Percentiles rank a stretch among this genome's conserved stretches.
Conservation (phyloP, 139 green algal species). For the Dunaliella primolecta region DNA sequence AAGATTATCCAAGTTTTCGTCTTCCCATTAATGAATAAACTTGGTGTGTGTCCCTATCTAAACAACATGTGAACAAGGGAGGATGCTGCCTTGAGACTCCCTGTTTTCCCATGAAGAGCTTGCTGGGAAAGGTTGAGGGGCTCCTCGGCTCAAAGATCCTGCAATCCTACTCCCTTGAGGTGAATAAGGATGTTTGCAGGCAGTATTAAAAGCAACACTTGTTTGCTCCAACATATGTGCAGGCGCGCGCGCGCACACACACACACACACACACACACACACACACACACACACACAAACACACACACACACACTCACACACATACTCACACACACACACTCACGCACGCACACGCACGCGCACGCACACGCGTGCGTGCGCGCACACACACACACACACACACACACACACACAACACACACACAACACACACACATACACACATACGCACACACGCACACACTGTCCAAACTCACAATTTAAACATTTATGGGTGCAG, state of each 20-base stretch:
- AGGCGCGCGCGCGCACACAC: not conserved
- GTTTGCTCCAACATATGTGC: not conserved
- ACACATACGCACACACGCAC: too few relatives aligned
- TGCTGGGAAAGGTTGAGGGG: not conserved
- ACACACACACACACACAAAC: slow-evolving; percentile 21
- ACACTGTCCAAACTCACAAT: too few relatives aligned
- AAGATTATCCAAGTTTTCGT: not conserved
- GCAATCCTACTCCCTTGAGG: not conserved
- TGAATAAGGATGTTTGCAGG: not conserved
- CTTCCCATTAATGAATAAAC: not conserved
- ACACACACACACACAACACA: slow-evolving; percentile 13
- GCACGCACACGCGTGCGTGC: not conserved
- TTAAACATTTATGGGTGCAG: too few relatives aligned
- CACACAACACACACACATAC: too few relatives aligned
- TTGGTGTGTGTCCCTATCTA: too few relatives aligned
- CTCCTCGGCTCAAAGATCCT: not conserved
- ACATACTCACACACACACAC: slow-evolving; percentile 12
- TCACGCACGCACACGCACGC: slow-evolving; percentile 4
- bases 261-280: slow-evolving; percentile 15
- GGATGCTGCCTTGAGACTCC: too few relatives aligned
- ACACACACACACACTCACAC: slow-evolving; percentile 16
- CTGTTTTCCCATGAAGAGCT: not conserved
- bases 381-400: slow-evolving; percentile 10
- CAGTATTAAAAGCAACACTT: not conserved
- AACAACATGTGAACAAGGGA: too few relatives aligned